phyloP scores from a whole-genome alignment of 352 stramenopile species.

The Phytophthora foliorum region DNA sequence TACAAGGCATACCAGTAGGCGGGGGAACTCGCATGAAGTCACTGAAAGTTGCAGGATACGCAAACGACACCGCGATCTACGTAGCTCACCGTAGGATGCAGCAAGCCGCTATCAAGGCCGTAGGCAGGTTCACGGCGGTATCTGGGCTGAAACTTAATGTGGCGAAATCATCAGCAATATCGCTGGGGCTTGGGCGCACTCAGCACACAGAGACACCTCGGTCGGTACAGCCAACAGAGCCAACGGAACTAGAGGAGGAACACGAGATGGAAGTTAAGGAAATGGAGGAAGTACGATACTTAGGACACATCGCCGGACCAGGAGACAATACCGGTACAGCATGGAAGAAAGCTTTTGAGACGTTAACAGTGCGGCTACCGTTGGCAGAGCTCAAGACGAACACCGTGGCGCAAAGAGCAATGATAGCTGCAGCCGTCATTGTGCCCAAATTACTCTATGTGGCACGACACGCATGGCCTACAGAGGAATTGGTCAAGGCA shows the following conservation, averaged over 20 bases:
- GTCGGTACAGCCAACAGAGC: too few species aligned
- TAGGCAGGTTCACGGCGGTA: not conserved
- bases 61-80: constrained; percentile 13
- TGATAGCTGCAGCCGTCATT: not conserved
- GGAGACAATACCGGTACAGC: not conserved
- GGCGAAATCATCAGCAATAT: constrained; percentile 1
- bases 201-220: too few species aligned
- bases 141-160: constrained; percentile 9
- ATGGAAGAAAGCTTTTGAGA: not conserved
- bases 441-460: constrained; percentile 12
- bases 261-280: not conserved
- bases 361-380: not conserved
- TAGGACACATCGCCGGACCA: constrained; percentile 1
- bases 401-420: constrained; percentile 1
- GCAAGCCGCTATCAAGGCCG: not conserved
- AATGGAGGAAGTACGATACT: not conserved
- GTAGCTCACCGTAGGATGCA: not conserved
- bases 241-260: not conserved
- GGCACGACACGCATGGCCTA: constrained; percentile 6
- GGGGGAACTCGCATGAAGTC: not conserved
- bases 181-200: too few species aligned
- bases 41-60: constrained; percentile 6
- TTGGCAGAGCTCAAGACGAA: constrained; percentile 5
- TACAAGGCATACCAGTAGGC: not conserved
- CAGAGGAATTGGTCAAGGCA: not conserved